Percentiles rank a stretch among this genome's conserved stretches.
These are phyloP conservation scores for Umbilicus rupestris DNA, from an alignment of 164 flowering plant species.

Conservation along the genomic window DNA sequence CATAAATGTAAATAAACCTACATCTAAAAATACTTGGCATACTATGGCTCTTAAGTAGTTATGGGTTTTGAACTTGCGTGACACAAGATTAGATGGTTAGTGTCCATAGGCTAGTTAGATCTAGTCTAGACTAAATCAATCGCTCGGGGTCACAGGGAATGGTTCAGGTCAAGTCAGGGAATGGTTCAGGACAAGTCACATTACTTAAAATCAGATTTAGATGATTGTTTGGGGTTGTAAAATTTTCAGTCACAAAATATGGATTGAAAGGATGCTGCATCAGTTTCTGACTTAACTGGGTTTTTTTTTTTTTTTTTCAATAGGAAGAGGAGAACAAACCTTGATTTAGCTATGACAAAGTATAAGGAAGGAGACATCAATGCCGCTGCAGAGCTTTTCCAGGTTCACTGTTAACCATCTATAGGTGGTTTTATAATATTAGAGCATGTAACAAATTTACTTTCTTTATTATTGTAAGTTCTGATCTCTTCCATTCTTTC, in stretches of 20 bases:
- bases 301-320: slow-evolving; percentile 8
- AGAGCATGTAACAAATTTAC: background rate
- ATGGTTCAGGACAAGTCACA: no score
- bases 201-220: no score
- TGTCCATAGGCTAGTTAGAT: no score
- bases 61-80: no score
- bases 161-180: no score
- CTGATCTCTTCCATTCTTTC: background rate
- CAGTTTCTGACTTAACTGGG: background rate
- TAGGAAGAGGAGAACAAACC: slow-evolving; percentile 51
- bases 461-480: background rate
- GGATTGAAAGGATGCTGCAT: background rate
- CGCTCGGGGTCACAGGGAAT: no score
- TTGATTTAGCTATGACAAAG: slow-evolving; percentile 54
- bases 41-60: no score
- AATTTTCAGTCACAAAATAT: background rate
- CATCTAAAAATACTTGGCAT: no score
- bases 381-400: slow-evolving; percentile 62
- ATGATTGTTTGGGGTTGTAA: no score
- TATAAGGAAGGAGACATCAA: slow-evolving; percentile 41
- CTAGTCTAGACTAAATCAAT: no score
- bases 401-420: slow-evolving; percentile 27
- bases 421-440: background rate
- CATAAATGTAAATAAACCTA: no score
- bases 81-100: no score